These are phyloP conservation scores for Ganoderma leucocontextum DNA, from an alignment of 1,284 basidiomycete species.

Conservation along the genomic window DNA sequence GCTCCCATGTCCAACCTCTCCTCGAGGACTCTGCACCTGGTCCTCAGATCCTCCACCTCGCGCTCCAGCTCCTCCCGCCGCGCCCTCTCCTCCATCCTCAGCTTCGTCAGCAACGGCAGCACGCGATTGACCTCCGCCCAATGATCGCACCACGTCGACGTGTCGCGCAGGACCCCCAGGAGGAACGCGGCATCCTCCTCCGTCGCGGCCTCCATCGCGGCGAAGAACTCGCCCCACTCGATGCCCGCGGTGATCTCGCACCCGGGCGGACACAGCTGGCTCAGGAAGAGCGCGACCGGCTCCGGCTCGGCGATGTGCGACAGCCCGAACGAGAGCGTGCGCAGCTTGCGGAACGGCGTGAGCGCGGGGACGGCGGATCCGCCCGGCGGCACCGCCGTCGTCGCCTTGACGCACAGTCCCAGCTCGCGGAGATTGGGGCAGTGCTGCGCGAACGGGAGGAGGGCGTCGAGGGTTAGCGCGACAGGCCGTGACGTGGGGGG, in stretches of 20 bases:
- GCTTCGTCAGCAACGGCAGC: slow-evolving; percentile 56
- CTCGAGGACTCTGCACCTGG: slow-evolving; percentile 53
- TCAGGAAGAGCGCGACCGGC: slow-evolving; percentile 60
- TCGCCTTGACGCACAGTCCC: slow-evolving; percentile 59
- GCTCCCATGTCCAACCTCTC: slow-evolving; percentile 43
- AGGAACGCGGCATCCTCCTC: slow-evolving; percentile 25
- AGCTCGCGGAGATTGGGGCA: slow-evolving; percentile 60
- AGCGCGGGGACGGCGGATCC: neutral
- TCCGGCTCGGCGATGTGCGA: slow-evolving; percentile 53
- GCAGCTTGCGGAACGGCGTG: slow-evolving; percentile 9
- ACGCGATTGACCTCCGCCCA: slow-evolving; percentile 56
- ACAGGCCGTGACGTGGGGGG: slow-evolving; percentile 41
- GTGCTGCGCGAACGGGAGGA: slow-evolving; percentile 60
- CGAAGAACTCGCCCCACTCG: slow-evolving; percentile 39
- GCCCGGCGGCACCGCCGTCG: slow-evolving; percentile 28
- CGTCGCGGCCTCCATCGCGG: slow-evolving; percentile 26
- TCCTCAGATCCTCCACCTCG: slow-evolving; percentile 62
- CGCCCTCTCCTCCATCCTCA: slow-evolving; percentile 58
- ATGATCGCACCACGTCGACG: slow-evolving; percentile 44
- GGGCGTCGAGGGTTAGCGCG: slow-evolving; percentile 56
- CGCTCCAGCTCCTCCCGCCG: slow-evolving; percentile 49
- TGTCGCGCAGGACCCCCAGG: slow-evolving; percentile 25
- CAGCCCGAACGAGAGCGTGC: slow-evolving; percentile 48
- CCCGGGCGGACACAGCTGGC: slow-evolving; percentile 52
- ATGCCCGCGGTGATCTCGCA: slow-evolving; percentile 50